Conservation (phyloP, 2,329 filamentous ascomycete genomes). For the Parascedosporium putredinis region DNA sequence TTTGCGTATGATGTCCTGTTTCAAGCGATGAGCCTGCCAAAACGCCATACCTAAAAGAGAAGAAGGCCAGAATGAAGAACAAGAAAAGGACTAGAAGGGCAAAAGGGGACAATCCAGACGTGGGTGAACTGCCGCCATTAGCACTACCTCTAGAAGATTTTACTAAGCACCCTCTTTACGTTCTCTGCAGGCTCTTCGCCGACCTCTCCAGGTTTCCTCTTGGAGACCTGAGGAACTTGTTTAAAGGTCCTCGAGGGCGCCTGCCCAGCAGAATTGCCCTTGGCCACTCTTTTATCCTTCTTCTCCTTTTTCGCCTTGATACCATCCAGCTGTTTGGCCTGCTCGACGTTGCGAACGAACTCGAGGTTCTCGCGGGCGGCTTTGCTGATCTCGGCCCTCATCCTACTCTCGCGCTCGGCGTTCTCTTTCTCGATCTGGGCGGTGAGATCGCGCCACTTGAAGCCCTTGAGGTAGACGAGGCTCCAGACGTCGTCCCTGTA, state of each 20-base stretch:
- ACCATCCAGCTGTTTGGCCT: conserved; percentile 66
- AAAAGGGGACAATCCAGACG: no score
- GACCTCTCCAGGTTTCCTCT: conserved; percentile 24
- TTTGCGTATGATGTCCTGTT: background rate
- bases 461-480: conserved; percentile 68
- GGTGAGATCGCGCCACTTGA: conserved; percentile 70
- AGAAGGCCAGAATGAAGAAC: no score
- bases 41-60: background rate
- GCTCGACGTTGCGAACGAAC: conserved; percentile 71
- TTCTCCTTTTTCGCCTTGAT: conserved; percentile 50
- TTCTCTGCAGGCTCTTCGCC: conserved; percentile 39
- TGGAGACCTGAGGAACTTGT: conserved; percentile 51
- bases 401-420: conserved; percentile 63
- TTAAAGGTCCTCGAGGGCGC: conserved; percentile 37
- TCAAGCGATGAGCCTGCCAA: background rate
- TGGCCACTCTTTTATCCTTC: conserved; percentile 29
- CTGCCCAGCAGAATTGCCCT: conserved; percentile 14
- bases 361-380: conserved; percentile 70
- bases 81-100: no score
- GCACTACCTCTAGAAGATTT: conserved; percentile 53
- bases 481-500: conserved; percentile 87
- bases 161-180: conserved; percentile 51
- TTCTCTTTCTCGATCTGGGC: conserved; percentile 76
- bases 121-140: no score
- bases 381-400: conserved; percentile 68